A percentile compares a stretch with the other conserved stretches of the same genome.
Conservation (phyloP, 2,329 filamentous ascomycete genomes). For the Diaporthe sp. region DNA sequence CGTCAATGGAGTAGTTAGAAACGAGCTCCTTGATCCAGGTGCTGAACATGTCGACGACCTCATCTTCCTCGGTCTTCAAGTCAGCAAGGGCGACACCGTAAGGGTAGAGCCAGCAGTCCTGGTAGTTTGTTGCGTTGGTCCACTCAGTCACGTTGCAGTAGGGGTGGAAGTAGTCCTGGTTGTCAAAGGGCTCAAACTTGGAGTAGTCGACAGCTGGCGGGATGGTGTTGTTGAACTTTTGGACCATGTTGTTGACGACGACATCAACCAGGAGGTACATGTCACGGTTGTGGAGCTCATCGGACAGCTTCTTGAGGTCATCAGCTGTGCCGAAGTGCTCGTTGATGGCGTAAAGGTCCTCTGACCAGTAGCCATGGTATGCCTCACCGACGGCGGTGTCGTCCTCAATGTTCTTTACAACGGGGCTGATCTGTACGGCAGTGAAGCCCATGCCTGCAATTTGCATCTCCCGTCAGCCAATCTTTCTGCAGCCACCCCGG, state of each 20-base stretch:
- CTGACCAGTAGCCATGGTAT: constrained; percentile 70
- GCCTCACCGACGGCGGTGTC: constrained; percentile 48
- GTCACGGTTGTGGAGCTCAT: constrained; percentile 52
- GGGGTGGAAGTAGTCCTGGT: constrained; percentile 70
- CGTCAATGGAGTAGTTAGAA: constrained; percentile 72
- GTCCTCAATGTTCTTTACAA: constrained; percentile 59
- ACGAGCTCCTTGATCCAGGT: constrained; percentile 73
- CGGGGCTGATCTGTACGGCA: constrained; percentile 70
- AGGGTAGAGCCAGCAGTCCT: constrained; percentile 65
- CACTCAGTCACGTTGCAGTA: constrained; percentile 71
- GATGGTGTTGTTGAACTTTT: constrained; percentile 53
- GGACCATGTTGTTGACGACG: constrained; percentile 67
- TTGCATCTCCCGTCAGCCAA: constrained; percentile 11
- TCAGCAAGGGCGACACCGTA: constrained; percentile 72
- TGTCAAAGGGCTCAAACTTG: constrained; percentile 61
- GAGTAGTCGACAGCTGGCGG: constrained; percentile 59
- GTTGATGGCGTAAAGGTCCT: constrained; percentile 67
- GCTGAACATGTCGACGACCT: constrained; percentile 65
- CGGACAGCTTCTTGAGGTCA: constrained; percentile 70
- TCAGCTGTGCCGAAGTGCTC: constrained; percentile 69
- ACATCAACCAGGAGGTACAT: constrained; percentile 64
- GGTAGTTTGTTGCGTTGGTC: constrained; percentile 60
- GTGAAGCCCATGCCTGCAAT: constrained; percentile 65
- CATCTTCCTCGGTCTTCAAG: constrained; percentile 66
- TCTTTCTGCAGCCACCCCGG: constrained; percentile 14